Evolutionary conservation across 1,139 yeast species (phyloP).

Genomic region (Keqinozyma sinolaborantium): DNA sequence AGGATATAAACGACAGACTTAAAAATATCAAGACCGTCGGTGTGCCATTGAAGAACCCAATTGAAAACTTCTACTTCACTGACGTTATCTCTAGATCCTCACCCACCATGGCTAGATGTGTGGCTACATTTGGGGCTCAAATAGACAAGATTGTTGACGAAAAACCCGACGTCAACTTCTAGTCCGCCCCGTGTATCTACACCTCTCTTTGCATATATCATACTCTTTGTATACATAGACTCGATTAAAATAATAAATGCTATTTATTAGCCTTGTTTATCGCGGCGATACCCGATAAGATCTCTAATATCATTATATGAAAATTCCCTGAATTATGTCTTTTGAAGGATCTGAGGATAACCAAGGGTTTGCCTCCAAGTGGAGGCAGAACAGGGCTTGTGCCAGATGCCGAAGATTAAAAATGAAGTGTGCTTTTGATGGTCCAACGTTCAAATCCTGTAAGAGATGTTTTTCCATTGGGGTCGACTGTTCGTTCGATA

Average conservation of each 20-base stretch:
- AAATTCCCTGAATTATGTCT: too few species aligned
- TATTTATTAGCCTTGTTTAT: constrained; percentile 2
- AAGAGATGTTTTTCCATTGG: constrained; percentile 43
- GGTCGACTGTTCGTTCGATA: constrained; percentile 44
- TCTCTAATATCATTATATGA: too few species aligned
- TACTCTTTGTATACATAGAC: not conserved
- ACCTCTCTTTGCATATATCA: not conserved
- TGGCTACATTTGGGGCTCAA: constrained; percentile 62
- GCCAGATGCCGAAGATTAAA: constrained; percentile 56
- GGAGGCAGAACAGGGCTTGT: constrained; percentile 51
- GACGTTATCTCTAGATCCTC: constrained; percentile 86
- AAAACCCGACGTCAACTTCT: constrained; percentile 38
- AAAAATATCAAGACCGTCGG: constrained; percentile 41
- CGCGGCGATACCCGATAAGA: too few species aligned
- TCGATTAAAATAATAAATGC: not conserved
- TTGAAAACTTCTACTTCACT: constrained; percentile 82
- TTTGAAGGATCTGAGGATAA: not conserved
- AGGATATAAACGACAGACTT: constrained; percentile 39
- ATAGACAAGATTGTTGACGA: constrained; percentile 57
- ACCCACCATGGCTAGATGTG: constrained; percentile 87
- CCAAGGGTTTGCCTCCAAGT: constrained; percentile 25
- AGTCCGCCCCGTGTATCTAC: constrained; percentile 3
- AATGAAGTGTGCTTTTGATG: constrained; percentile 51
- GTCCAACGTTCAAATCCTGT: constrained; percentile 42
- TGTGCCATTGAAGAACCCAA: constrained; percentile 60